Base-by-base conservation (phyloP, 768 basidiomycete species). In the Pleurotus salmoneostramineus region DNA sequence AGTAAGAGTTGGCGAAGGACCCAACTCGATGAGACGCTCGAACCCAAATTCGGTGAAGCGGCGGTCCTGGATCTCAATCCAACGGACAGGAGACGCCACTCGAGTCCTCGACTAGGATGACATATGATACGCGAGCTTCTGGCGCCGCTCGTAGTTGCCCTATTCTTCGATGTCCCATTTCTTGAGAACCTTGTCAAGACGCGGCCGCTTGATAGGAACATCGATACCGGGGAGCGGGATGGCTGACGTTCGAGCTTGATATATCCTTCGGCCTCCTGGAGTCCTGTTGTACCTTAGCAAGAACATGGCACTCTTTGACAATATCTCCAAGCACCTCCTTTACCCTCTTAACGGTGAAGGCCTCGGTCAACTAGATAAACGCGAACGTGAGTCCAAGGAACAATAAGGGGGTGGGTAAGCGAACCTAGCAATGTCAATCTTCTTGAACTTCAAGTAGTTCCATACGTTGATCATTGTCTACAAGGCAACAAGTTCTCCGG, bases 191-290 rank as follows among this genome's bases (percentile, higher is more conserved):
- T 93, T 95, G 66, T 95, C 93, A 56, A 99, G 88, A 50, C 91
- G 87, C 33, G 96, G 96, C 2, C 97, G 98, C 72, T 99, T 97
- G 91, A 99, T 98, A 3, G 97, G 97, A 1, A 99, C 97, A 65
- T 98, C 97, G 65, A 99, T 98, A 61, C 96, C 96, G 37, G 95
- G 93, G 40, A 96, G 81, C 43, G 93, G 94, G 58, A 95, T 95
- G 15, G 94, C 95, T 0, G 96, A 65, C 97, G 91, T 65, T 99
- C 96, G 52, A 99, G 85, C 65, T 89, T 89, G 75, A 99, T 93
- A 64, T 91, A 85, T 6, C 95, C 96, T 59, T 94, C 89, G 17
- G 81, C 77, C 65, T 27, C 61, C 69, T 27, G 21, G 21, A 27
- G 21, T 27, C 21, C 21, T 95, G 88, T 65, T 89, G 85, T 57